Evolutionary conservation across 176 grass and related monocot species (phyloP).

Genomic region (Pontederia paniculata): DNA sequence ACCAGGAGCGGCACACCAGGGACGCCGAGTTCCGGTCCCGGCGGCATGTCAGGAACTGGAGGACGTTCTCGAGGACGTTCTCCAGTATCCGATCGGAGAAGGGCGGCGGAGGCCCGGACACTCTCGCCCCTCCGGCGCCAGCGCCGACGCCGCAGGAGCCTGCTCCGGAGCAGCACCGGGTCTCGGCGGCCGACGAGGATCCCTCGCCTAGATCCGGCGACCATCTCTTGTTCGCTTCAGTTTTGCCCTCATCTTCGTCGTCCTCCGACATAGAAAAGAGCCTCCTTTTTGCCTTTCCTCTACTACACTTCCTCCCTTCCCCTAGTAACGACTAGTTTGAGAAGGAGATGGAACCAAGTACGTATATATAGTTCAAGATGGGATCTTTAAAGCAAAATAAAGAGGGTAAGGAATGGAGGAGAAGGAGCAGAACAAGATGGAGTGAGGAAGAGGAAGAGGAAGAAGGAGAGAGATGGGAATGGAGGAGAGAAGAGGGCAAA

Average conservation of each 20-base stretch:
- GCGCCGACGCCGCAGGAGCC: constrained; percentile 32
- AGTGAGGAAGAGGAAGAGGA: no score
- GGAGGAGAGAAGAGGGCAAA: no score
- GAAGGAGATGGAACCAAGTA: no score
- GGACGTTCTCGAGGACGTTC: constrained; percentile 90
- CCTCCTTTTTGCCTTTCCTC: no score
- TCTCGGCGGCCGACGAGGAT: constrained; percentile 42
- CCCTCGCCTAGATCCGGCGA: background rate
- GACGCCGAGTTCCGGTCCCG: constrained; percentile 67
- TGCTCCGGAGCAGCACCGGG: constrained; percentile 31
- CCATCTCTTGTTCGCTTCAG: background rate
- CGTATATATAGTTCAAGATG: no score
- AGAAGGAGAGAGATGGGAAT: no score
- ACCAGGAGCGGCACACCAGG: constrained; percentile 77
- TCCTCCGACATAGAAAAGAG: background rate
- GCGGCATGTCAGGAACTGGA: constrained; percentile 59
- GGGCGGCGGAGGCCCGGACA: constrained; percentile 29
- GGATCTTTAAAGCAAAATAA: no score
- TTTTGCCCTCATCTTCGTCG: background rate
- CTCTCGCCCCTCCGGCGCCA: constrained; percentile 11
- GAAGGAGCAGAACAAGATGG: no score
- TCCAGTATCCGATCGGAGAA: constrained; percentile 75
- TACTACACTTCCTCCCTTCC: no score
- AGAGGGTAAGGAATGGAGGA: no score
- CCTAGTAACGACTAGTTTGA: no score